Evolutionary conservation across 2,329 filamentous ascomycete genomes (phyloP).

Genomic region (Paecilomyces sp.): DNA sequence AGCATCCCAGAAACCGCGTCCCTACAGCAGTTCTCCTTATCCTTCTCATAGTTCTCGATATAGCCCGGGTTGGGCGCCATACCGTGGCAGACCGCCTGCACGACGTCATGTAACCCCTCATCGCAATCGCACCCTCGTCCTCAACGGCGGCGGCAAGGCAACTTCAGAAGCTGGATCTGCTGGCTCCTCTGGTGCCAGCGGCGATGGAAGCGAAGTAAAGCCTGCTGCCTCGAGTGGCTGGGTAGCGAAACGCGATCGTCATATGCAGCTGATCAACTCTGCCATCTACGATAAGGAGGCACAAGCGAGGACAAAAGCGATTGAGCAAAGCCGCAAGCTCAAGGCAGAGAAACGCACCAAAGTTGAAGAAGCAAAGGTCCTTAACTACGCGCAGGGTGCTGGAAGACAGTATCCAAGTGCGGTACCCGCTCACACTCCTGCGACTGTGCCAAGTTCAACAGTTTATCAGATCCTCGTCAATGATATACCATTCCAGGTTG

Average conservation of each 20-base stretch:
- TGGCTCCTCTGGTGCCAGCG: constrained; percentile 19
- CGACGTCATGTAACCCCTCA: constrained; percentile 35
- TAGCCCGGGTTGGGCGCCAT: constrained; percentile 36
- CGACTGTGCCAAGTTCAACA: constrained; percentile 24
- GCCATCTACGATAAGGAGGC: constrained; percentile 68
- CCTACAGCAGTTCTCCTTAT: constrained; percentile 17
- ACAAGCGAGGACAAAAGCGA: constrained; percentile 60
- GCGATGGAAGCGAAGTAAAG: constrained; percentile 20
- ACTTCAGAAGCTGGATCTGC: constrained; percentile 14
- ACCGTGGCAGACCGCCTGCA: constrained; percentile 32
- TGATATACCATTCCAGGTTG: constrained; percentile 66
- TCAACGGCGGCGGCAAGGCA: constrained; percentile 43
- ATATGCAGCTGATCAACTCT: constrained; percentile 76
- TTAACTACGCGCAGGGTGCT: constrained; percentile 30
- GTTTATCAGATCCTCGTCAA: constrained; percentile 61
- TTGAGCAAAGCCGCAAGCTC: constrained; percentile 56
- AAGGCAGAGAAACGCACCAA: constrained; percentile 50
- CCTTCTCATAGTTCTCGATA: constrained; percentile 17
- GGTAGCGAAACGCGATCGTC: constrained; percentile 67
- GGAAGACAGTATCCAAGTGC: constrained; percentile 12
- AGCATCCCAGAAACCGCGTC: constrained; percentile 12
- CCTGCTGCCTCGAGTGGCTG: constrained; percentile 43
- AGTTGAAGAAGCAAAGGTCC: constrained; percentile 39
- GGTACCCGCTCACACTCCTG: constrained; percentile 15
- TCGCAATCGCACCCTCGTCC: constrained; percentile 56